Percentiles rank a stretch among this genome's conserved stretches.
phyloP scores from a whole-genome alignment of 2,329 filamentous ascomycete species.

The Aspergillus sclerotialis region DNA sequence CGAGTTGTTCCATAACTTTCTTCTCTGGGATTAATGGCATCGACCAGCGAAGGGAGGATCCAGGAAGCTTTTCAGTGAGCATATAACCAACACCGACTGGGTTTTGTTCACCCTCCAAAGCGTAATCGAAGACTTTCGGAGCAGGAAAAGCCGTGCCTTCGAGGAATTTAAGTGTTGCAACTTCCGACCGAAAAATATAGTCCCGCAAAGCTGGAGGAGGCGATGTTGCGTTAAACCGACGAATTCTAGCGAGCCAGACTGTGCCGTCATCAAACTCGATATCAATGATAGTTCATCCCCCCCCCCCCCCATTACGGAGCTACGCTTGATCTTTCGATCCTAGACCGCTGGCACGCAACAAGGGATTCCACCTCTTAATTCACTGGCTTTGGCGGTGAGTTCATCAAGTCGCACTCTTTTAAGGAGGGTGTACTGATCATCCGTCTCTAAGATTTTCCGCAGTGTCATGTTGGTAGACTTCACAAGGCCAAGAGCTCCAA shows the following conservation, averaged over 20 bases:
- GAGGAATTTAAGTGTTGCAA: slow-evolving; percentile 37
- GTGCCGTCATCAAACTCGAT: slow-evolving; percentile 39
- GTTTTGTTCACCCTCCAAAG: slow-evolving; percentile 26
- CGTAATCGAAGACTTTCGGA: slow-evolving; percentile 34
- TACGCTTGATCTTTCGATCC: too few relatives aligned
- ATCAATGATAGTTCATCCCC: slow-evolving; percentile 40
- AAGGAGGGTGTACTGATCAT: too few relatives aligned
- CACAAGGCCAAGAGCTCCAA: slow-evolving; percentile 9
- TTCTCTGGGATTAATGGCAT: slow-evolving; percentile 24
- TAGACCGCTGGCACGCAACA: too few relatives aligned
- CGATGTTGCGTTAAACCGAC: slow-evolving; percentile 34
- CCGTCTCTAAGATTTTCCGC: slow-evolving; percentile 3
- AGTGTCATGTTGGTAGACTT: slow-evolving; percentile 3
- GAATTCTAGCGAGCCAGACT: slow-evolving; percentile 39
- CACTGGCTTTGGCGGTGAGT: too few relatives aligned
- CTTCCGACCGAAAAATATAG: slow-evolving; percentile 34
- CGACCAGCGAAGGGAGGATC: slow-evolving; percentile 32
- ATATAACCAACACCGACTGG: slow-evolving; percentile 36
- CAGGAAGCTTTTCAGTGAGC: slow-evolving; percentile 37
- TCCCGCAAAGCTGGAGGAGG: slow-evolving; percentile 23
- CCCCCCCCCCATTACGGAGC: slow-evolving; percentile 39
- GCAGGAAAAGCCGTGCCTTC: slow-evolving; percentile 28
- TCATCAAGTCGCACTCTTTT: too few relatives aligned
- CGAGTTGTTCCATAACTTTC: slow-evolving; percentile 33
- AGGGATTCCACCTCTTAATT: too few relatives aligned